Conservation (phyloP, 2,329 filamentous ascomycete genomes). For the Clarireedia monteithiana region DNA sequence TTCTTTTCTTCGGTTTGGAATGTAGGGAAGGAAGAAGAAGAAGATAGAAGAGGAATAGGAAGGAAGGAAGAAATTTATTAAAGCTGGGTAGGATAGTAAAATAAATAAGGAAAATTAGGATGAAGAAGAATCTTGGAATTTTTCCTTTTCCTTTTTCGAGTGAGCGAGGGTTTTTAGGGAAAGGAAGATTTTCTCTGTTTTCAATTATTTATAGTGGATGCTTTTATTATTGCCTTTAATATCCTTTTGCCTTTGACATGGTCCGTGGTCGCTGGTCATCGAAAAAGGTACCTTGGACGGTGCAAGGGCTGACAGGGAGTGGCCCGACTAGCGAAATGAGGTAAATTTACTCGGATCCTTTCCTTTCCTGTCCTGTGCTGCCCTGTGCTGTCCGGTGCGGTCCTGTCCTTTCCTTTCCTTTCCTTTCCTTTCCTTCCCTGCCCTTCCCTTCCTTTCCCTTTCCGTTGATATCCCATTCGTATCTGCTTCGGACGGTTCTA, state of each 20-base stretch:
- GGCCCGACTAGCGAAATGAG: conserved; percentile 10
- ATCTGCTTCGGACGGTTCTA: too few relatives aligned
- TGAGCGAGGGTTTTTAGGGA: neutral
- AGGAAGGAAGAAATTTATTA: conserved; percentile 4
- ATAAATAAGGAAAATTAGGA: neutral
- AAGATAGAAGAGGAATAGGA: conserved; percentile 2
- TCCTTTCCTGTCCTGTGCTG: neutral
- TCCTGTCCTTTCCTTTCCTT: too few relatives aligned
- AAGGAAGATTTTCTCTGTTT: neutral
- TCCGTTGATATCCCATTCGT: neutral
- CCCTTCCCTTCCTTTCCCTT: neutral
- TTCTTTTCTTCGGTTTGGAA: neutral
- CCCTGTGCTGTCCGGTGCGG: neutral
- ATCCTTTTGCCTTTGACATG: neutral
- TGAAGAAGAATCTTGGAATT: neutral
- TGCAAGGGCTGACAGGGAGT: neutral
- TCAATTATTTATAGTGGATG: neutral
- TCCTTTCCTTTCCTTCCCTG: neutral
- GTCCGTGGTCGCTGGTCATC: too few relatives aligned
- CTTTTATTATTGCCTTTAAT: neutral
- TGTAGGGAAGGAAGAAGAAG: neutral
- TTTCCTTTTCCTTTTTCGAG: conserved; percentile 13
- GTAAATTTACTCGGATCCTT: neutral
- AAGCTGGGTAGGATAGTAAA: neutral
- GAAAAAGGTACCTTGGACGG: too few relatives aligned